Conservation (phyloP, 2,329 filamentous ascomycete species). For the Aspergillus sp. region DNA sequence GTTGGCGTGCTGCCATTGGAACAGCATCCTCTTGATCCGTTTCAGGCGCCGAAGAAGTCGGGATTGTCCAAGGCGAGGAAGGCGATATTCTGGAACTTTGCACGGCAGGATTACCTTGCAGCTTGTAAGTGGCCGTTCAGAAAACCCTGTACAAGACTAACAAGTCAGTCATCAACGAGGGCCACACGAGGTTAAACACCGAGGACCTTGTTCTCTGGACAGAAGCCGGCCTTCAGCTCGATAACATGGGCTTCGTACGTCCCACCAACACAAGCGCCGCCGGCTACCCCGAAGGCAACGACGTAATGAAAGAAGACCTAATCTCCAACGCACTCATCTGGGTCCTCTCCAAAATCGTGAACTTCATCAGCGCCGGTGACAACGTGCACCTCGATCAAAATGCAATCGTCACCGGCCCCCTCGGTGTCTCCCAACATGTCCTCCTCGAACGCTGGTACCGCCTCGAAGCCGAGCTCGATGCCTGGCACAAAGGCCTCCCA, state of each 20-base stretch:
- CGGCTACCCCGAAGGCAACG: conserved; percentile 30
- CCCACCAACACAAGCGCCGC: conserved; percentile 33
- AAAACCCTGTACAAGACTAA: conserved; percentile 1
- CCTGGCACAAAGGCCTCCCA: conserved; percentile 54
- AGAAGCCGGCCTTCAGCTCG: conserved; percentile 55
- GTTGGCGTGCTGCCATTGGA: conserved; percentile 36
- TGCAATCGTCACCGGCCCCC: conserved; percentile 20
- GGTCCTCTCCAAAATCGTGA: conserved; percentile 60
- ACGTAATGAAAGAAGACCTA: conserved; percentile 55
- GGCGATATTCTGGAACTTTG: conserved; percentile 63
- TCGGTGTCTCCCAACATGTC: conserved; percentile 33
- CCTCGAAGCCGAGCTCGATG: conserved; percentile 51
- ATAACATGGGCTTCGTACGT: conserved; percentile 46
- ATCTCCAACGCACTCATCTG: conserved; percentile 59
- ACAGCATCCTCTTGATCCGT: conserved; percentile 35
- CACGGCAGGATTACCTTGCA: conserved; percentile 58
- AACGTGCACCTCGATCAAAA: conserved; percentile 32
- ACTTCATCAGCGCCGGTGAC: conserved; percentile 56
- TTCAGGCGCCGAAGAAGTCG: conserved; percentile 23
- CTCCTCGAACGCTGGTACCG: conserved; percentile 45
- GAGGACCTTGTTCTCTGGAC: conserved; percentile 58
- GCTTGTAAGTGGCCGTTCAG: conserved; percentile 43
- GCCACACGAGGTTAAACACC: conserved; percentile 54
- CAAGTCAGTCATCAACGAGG: conserved; percentile 47
- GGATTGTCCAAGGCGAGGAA: conserved; percentile 50